A percentile compares a stretch with the other conserved stretches of the same genome.
phyloP scores from a whole-genome alignment of 129 eudicot genomes.

The Ambrosia trifida region DNA sequence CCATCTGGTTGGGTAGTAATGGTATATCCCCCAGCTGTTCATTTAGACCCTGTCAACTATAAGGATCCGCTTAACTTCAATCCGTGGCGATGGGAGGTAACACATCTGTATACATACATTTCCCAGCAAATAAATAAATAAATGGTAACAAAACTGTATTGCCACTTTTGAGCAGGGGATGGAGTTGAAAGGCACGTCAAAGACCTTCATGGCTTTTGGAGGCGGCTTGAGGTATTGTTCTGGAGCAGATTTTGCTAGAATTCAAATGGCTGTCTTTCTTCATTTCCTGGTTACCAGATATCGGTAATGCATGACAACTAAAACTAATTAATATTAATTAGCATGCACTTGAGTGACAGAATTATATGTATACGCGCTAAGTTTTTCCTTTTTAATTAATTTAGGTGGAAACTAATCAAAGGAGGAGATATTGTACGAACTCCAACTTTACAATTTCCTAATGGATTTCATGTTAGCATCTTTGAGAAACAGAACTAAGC shows the following conservation, averaged over 20 bases:
- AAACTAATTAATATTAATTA: background rate
- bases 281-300: slow-evolving; percentile 63
- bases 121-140: background rate
- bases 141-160: background rate
- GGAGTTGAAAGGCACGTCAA: slow-evolving; percentile 57
- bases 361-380: slow-evolving; percentile 15
- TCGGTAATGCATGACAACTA: slow-evolving; percentile 46
- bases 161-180: slow-evolving; percentile 48
- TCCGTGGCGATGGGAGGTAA: slow-evolving; percentile 88
- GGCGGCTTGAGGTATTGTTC: slow-evolving; percentile 89
- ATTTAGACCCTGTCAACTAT: slow-evolving; percentile 60
- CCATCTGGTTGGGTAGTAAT: slow-evolving; percentile 87
- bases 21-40: slow-evolving; percentile 88
- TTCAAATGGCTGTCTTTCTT: slow-evolving; percentile 79
- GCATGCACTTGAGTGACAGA: background rate
- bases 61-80: slow-evolving; percentile 66
- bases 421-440: slow-evolving; percentile 78
- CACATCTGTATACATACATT: background rate
- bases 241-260: slow-evolving; percentile 78
- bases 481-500: background rate
- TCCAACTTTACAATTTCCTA: slow-evolving; percentile 81
- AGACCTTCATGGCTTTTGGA: slow-evolving; percentile 89
- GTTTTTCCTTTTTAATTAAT: background rate
- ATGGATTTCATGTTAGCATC: slow-evolving; percentile 42
- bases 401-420: slow-evolving; percentile 58